phyloP scores from a whole-genome alignment of 2,329 filamentous ascomycete species.

The Colletotrichum sojae region DNA sequence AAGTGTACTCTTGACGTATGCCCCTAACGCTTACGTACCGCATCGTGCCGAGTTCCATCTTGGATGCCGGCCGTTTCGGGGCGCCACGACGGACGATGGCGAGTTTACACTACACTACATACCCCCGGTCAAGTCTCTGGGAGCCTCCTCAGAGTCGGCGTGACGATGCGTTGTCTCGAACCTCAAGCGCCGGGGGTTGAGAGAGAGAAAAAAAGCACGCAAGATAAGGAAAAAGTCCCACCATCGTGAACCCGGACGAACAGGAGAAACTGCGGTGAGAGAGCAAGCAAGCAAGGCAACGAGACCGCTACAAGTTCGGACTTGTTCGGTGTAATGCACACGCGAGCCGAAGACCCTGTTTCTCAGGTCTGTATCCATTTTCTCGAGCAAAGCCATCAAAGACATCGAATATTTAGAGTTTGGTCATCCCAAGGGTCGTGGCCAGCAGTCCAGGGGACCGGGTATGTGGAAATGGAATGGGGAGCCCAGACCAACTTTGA shows the following conservation, averaged over 20 bases:
- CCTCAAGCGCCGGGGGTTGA: slow-evolving; percentile 1
- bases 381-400: too few relatives aligned
- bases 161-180: background rate
- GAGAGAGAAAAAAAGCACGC: too few relatives aligned
- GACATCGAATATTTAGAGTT: too few relatives aligned
- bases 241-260: slow-evolving; percentile 6
- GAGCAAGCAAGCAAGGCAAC: background rate
- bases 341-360: slow-evolving; percentile 33
- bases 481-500: too few relatives aligned
- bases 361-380: background rate
- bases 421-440: too few relatives aligned
- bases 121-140: too few relatives aligned
- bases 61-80: slow-evolving; percentile 12
- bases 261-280: background rate
- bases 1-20: background rate
- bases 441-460: too few relatives aligned
- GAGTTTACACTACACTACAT: background rate
- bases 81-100: background rate
- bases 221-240: background rate
- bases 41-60: slow-evolving; percentile 23
- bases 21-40: background rate
- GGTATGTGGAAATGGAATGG: too few relatives aligned
- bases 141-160: background rate
- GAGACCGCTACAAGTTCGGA: slow-evolving; percentile 1
- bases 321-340: slow-evolving; percentile 25